Percentiles rank a stretch among this genome's conserved stretches.
Conservation (phyloP, 2,329 filamentous ascomycete genomes). For the Ophiostoma populinum region DNA sequence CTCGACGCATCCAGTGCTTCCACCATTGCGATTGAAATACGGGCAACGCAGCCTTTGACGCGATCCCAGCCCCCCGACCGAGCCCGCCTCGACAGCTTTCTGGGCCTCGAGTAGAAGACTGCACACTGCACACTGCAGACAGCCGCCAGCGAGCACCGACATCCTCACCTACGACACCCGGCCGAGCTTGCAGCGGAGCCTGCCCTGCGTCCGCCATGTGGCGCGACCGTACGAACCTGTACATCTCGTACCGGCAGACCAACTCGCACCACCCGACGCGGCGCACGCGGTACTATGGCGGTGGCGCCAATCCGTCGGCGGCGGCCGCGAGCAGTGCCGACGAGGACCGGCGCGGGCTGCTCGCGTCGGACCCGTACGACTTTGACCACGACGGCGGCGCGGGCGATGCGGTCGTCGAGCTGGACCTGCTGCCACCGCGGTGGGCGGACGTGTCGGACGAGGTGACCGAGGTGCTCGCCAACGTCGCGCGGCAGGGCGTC, state of each 20-base stretch:
- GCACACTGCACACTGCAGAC: no score
- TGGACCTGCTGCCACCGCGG: conserved; percentile 86
- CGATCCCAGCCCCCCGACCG: no score
- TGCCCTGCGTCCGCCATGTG: conserved; percentile 59
- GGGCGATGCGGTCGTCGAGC: conserved; percentile 94
- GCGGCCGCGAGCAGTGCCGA: conserved; percentile 30
- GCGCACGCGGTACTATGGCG: conserved; percentile 49
- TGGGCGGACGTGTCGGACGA: conserved; percentile 95
- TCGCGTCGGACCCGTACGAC: conserved; percentile 59
- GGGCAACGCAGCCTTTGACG: no score
- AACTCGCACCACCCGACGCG: conserved; percentile 89
- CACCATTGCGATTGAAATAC: no score
- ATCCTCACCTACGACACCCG: no score
- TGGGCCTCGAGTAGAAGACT: no score
- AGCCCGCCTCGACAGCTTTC: no score
- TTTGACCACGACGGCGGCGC: conserved; percentile 49
- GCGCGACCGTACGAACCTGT: conserved; percentile 99
- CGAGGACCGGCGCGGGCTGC: conserved; percentile 57
- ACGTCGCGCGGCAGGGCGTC: conserved; percentile 68
- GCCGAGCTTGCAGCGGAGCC: conserved; percentile 7
- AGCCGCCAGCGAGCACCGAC: no score
- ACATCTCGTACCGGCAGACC: conserved; percentile 97
- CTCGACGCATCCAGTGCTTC: no score
- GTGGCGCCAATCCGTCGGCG: conserved; percentile 16
- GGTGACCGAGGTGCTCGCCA: conserved; percentile 63